Evolutionary conservation across 169 alveolate species (phyloP).

Genomic region (Eimeria praecox): DNA sequence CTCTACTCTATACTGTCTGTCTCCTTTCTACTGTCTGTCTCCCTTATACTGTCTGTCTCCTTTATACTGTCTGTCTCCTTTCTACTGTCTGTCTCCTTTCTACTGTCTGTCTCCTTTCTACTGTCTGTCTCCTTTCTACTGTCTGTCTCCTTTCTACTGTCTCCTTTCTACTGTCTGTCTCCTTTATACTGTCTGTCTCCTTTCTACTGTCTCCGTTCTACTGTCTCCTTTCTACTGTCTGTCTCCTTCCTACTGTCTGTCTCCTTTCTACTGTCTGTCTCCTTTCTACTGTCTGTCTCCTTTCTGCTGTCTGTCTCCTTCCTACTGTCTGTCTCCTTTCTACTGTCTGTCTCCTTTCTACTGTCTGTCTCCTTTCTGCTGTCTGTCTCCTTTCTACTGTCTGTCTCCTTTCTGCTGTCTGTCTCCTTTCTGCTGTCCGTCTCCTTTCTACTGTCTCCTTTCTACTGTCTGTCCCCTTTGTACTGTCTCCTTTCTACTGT

Average conservation of each 20-base stretch:
- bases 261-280: background rate
- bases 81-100: background rate
- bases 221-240: background rate
- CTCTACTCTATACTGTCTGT: background rate
- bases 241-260: conserved; percentile 15
- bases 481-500: background rate
- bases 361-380: background rate
- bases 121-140: background rate
- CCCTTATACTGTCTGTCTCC: background rate
- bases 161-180: background rate
- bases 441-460: no score
- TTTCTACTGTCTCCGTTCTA: background rate
- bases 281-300: no score
- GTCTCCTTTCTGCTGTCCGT: background rate
- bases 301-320: background rate
- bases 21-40: no score
- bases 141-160: background rate
- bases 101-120: background rate
- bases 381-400: background rate
- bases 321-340: background rate
- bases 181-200: no score
- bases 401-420: background rate
- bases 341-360: background rate
- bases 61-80: background rate
- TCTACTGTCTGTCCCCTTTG: no score